Base-by-base conservation (phyloP, 1,139 yeast genomes). In the Hyphopichia wangnamkhiaoensis region DNA sequence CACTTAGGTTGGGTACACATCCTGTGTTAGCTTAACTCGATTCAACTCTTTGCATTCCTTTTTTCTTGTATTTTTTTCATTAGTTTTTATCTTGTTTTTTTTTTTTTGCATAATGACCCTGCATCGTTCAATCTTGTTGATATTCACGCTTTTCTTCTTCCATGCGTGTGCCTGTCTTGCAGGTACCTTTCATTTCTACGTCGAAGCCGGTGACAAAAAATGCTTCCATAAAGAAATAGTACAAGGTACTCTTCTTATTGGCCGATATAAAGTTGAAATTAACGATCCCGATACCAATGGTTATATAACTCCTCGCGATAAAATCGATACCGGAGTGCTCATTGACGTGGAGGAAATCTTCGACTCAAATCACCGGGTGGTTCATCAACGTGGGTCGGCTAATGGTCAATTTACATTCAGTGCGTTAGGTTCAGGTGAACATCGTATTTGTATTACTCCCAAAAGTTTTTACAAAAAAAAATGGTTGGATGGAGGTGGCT, bases 401-500 rank as follows among this genome's bases (percentile, higher is more conserved):
- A 59, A 63, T 20, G 87, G 89, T 27, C 82, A 80, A 46, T 82
- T 84, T 60, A 76, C 85, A 16, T 84, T 82, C 61, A 76, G 81
- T 23, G 84, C 91, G 1, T 66, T 80, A 35, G 89, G 80, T 36
- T 70, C 81, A 26, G 94, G 94, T 33, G 87, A 82, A 54, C 93
- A 85, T 64, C 68, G 78, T 51, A 74, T 85, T 35, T 85, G 94
- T 61, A 70, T 84, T 52, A 80, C 82, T 42, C 84, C 89, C 4
- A 74, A 79, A 47, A 71, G 79, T 27, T 76, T 76, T 39, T 48
- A 43, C 35, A 47, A 42, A 31, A 43, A 39, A 33, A 47, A 47
- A 29, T 57, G 61, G 63, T 35, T 42, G 13, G 51, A 49, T 14
- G 50, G 48, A 6, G 43, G 46, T 13, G 39, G 41, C 9, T 25